Evolutionary conservation across 805 yeast genomes (phyloP).

Genomic region (Kazachstania africana): DNA sequence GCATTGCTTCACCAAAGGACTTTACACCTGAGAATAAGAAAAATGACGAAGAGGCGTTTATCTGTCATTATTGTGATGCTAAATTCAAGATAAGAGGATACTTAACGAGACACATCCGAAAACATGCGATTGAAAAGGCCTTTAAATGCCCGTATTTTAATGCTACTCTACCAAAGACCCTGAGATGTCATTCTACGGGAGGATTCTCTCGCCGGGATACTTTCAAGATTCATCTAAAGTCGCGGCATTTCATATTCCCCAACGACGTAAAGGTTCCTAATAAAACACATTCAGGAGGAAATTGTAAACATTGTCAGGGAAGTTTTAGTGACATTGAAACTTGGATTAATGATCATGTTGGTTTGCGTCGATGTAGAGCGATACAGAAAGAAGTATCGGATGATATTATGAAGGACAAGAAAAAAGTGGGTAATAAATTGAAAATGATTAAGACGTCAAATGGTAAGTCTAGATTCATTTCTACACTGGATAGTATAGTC

Average conservation of each 20-base stretch:
- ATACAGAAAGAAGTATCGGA: constrained; percentile 27
- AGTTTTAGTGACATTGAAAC: constrained; percentile 47
- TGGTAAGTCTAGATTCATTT: constrained; percentile 27
- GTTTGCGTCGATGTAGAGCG: constrained; percentile 55
- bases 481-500: constrained; percentile 24
- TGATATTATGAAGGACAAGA: constrained; percentile 12
- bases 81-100: constrained; percentile 77
- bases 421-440: constrained; percentile 12
- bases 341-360: constrained; percentile 82
- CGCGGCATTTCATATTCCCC: constrained; percentile 80
- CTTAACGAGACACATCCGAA: constrained; percentile 81
- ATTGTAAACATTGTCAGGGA: constrained; percentile 71
- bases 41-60: constrained; percentile 18
- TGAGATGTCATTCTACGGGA: constrained; percentile 35
- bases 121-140: constrained; percentile 77
- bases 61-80: constrained; percentile 70
- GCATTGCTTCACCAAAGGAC: too few relatives aligned
- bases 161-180: constrained; percentile 18
- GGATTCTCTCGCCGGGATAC: constrained; percentile 91
- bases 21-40: too few relatives aligned
- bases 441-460: constrained; percentile 21
- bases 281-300: constrained; percentile 56
- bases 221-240: constrained; percentile 80
- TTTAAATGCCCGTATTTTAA: constrained; percentile 40
- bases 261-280: constrained; percentile 65